Conservation (phyloP, 768 basidiomycete species). For the Lactarius evosmus region DNA sequence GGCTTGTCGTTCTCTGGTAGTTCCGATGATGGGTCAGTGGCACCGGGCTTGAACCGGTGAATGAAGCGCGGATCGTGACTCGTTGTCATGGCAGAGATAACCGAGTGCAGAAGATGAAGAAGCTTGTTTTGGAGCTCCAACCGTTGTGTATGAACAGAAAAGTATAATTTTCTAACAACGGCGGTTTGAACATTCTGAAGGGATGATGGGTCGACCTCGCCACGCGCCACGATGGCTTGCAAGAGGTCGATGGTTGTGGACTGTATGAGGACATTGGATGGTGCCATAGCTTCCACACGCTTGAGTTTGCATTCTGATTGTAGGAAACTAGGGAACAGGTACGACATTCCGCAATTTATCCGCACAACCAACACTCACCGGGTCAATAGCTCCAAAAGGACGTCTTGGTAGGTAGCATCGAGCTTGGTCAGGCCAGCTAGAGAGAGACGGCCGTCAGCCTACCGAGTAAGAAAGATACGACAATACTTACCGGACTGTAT, state of each 20-base stretch:
- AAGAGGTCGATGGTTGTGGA: slow-evolving; percentile 75
- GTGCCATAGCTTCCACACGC: slow-evolving; percentile 50
- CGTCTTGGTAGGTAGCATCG: slow-evolving; percentile 73
- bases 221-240: slow-evolving; percentile 76
- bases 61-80: slow-evolving; percentile 32
- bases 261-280: slow-evolving; percentile 64
- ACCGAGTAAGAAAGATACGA: slow-evolving; percentile 7
- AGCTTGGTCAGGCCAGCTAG: slow-evolving; percentile 35
- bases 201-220: slow-evolving; percentile 62
- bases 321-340: slow-evolving; percentile 50
- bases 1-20: slow-evolving; percentile 33
- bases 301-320: slow-evolving; percentile 68
- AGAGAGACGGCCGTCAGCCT: slow-evolving; percentile 19
- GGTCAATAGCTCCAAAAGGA: slow-evolving; percentile 67
- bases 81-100: slow-evolving; percentile 63
- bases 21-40: slow-evolving; percentile 19
- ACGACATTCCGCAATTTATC: background rate
- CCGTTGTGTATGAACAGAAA: slow-evolving; percentile 61
- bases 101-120: slow-evolving; percentile 83
- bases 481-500: slow-evolving; percentile 52
- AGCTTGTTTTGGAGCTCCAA: slow-evolving; percentile 92
- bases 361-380: slow-evolving; percentile 45
- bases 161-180: slow-evolving; percentile 72
- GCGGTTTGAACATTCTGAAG: slow-evolving; percentile 66
- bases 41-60: slow-evolving; percentile 7